A percentile compares a stretch with the other conserved stretches of the same genome.
Evolutionary conservation across 352 stramenopile species (phyloP).

Genomic region (Globisporangium emineosum): DNA sequence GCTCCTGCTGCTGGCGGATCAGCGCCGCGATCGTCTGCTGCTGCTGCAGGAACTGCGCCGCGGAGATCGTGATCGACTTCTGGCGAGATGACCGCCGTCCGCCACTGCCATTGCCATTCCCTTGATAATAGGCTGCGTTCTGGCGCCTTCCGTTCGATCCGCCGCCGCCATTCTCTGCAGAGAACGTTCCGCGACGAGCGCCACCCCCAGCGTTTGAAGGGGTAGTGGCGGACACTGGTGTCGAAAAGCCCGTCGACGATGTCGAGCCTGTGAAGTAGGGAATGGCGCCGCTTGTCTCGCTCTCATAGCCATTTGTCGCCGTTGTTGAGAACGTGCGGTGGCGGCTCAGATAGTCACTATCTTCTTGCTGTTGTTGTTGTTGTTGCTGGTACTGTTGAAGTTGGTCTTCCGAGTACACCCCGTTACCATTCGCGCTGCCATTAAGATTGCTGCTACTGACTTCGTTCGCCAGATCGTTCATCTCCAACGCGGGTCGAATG

Average conservation of each 20-base stretch:
- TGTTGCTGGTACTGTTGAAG: slow-evolving; percentile 16
- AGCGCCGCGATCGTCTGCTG: slow-evolving; percentile 80
- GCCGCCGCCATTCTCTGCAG: not conserved
- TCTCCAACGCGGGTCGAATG: slow-evolving; percentile 20
- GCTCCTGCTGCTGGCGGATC: slow-evolving; percentile 75
- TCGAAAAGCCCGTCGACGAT: slow-evolving; percentile 8
- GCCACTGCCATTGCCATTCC: not conserved
- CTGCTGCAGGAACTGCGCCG: slow-evolving; percentile 72
- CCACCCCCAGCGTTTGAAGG: not conserved
- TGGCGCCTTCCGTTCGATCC: not conserved
- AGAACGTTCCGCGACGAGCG: slow-evolving; percentile 8
- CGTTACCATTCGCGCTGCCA: slow-evolving; percentile 28
- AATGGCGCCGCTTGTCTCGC: not conserved
- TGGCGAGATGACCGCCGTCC: slow-evolving; percentile 26
- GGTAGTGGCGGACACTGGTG: not conserved
- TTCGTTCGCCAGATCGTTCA: slow-evolving; percentile 13
- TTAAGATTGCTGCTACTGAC: slow-evolving; percentile 8
- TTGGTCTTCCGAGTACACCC: slow-evolving; percentile 11
- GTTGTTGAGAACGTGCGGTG: slow-evolving; percentile 5
- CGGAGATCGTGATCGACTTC: slow-evolving; percentile 64
- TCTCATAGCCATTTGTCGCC: not conserved
- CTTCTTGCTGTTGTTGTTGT: slow-evolving; percentile 10
- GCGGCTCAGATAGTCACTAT: not conserved
- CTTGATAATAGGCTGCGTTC: not conserved
- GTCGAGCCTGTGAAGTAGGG: slow-evolving; percentile 9